Percentiles rank a stretch among this genome's conserved stretches.
These are phyloP conservation scores for Boletus rubroflammeus DNA, from an alignment of 768 basidiomycete species.

Conservation along the genomic window DNA sequence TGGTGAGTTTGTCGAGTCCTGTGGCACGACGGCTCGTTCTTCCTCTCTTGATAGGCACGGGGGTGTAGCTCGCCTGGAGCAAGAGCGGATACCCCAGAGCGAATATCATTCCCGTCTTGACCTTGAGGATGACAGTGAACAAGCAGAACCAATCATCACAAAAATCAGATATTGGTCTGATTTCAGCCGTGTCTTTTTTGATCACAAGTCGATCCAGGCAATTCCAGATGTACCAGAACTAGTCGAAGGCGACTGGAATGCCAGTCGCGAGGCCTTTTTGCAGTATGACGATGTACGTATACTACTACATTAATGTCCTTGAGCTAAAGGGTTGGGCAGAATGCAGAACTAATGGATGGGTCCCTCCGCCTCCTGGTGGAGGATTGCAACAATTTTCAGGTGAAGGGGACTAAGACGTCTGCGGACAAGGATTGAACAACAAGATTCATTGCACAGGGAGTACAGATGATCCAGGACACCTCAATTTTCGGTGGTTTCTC, in stretches of 20 bases:
- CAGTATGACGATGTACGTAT: slow-evolving; percentile 52
- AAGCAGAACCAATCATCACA: slow-evolving; percentile 11
- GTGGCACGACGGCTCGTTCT: not conserved
- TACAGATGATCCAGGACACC: slow-evolving; percentile 65
- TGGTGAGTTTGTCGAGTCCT: slow-evolving; percentile 13
- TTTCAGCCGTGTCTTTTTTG: slow-evolving; percentile 51
- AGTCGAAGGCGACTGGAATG: slow-evolving; percentile 52
- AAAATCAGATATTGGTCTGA: slow-evolving; percentile 50
- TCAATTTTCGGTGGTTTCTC: slow-evolving; percentile 65
- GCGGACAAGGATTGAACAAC: not conserved
- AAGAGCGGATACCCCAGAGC: slow-evolving; percentile 51
- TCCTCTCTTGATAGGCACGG: slow-evolving; percentile 42
- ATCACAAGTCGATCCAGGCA: slow-evolving; percentile 61
- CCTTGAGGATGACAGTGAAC: slow-evolving; percentile 16
- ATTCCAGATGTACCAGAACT: slow-evolving; percentile 55
- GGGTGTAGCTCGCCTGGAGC: slow-evolving; percentile 45
- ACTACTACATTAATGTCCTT: not conserved
- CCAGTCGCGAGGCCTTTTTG: slow-evolving; percentile 48
- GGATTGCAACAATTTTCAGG: slow-evolving; percentile 74
- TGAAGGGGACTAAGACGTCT: slow-evolving; percentile 20
- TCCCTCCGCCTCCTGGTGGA: slow-evolving; percentile 65
- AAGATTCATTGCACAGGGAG: slow-evolving; percentile 43
- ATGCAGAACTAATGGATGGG: slow-evolving; percentile 64
- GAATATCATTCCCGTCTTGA: slow-evolving; percentile 49
- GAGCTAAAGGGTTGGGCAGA: slow-evolving; percentile 36